Conservation (phyloP, 441 rosid genomes). For the Cnidoscolus chayamansa region DNA sequence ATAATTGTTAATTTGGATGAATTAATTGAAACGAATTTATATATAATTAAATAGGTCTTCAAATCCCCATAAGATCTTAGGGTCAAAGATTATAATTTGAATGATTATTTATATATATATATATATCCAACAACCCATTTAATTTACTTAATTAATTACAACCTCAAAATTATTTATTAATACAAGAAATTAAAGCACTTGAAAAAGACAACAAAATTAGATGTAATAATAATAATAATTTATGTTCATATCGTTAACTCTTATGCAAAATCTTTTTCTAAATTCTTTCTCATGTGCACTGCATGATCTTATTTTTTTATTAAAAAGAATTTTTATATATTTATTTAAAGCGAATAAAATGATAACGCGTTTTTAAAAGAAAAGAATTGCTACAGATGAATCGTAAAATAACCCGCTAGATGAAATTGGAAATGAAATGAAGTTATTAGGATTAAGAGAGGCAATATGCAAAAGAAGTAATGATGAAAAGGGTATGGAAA, state of each 20-base stretch:
- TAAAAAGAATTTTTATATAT: too few relatives aligned
- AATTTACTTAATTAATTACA: conserved; percentile 4
- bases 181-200: not conserved
- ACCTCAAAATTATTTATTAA: not conserved
- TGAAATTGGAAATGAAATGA: too few relatives aligned
- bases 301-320: conserved; percentile 17
- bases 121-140: conserved; percentile 7
- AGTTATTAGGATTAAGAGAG: not conserved
- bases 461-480: not conserved
- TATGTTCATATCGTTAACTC: conserved; percentile 3
- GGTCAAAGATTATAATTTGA: conserved; percentile 61
- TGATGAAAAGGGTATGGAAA: not conserved
- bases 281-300: conserved; percentile 29
- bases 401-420: too few relatives aligned
- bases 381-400: too few relatives aligned
- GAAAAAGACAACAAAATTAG: not conserved
- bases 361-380: too few relatives aligned
- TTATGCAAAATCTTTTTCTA: not conserved
- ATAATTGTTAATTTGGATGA: not conserved
- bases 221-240: not conserved
- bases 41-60: too few relatives aligned
- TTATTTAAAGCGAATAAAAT: too few relatives aligned
- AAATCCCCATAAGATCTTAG: conserved; percentile 39
- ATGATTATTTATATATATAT: not conserved
- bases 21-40: not conserved